Evolutionary conservation across 352 stramenopile genomes (phyloP), one percentile per base, ranked within the genome.

Genomic region (Aphanomyces stellatus): DNA sequence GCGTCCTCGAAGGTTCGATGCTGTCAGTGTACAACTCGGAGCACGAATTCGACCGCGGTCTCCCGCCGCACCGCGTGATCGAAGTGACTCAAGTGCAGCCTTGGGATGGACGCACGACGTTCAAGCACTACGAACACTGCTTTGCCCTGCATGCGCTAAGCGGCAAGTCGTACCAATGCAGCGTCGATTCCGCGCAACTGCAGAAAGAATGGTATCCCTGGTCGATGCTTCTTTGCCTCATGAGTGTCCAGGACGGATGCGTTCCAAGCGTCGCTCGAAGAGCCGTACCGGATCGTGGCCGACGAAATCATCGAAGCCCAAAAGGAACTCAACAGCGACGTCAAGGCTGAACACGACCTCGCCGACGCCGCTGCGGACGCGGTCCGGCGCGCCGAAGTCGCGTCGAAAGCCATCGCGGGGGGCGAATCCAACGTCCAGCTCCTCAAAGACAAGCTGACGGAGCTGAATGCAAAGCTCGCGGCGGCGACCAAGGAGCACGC

Each of bases 261-360:
- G 7, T 51, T 92, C 24, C 78, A 85, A 43, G 70, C 87, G 62
- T 83, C 79, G 19, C 71, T 92, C 22, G 79, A 88, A 11, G 84
- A 92, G 62, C 84, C 84, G 0, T 70, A 88, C 27, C 84, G 84
- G 2, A 81, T 92, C 51, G 76, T 83, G 0, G 72, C 87, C 42
- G 84, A 92, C 19, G 84, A 92, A 64, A 90, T 92, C 61, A 75
- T 85, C 4, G 80, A 90, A 25, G 79, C 78, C 2, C 84, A 91
- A 63, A 71, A 74, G 3, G 74, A 86, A 28, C 55, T 92, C 0
- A 33, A 75, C 19, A 28, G 67, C 0, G 80, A 90, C 17, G 41
- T 74, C 40, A 51, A 70, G 69, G 30, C 30, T 28, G 11, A 41
- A 33, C 6, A 51, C 60, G 33, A 80, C 75, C 24, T 72, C 85